Evolutionary conservation across 108 stramenopile genomes (phyloP).

Genomic region (Cyclotella choctawhatcheeana): DNA sequence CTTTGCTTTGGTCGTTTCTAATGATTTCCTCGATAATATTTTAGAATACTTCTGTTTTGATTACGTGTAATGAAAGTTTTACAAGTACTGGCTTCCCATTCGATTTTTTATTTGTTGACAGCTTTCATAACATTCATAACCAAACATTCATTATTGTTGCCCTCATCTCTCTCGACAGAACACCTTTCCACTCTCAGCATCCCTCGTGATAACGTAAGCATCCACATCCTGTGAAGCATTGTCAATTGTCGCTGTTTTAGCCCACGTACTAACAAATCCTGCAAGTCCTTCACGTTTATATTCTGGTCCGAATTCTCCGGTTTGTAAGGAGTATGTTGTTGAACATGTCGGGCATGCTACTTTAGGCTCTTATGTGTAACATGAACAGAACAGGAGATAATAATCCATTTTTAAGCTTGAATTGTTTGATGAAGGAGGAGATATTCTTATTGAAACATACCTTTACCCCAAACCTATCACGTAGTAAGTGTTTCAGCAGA

Average conservation of each 20-base stretch:
- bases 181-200: constrained; percentile 70
- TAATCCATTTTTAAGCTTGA: background rate
- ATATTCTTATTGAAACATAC: too few species aligned
- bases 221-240: constrained; percentile 58
- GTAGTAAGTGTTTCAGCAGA: background rate
- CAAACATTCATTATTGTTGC: background rate
- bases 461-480: constrained; percentile 31
- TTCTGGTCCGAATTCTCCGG: constrained; percentile 78
- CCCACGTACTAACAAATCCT: constrained; percentile 74
- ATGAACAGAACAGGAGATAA: background rate
- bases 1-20: too few species aligned
- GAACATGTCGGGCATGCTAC: constrained; percentile 85
- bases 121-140: too few species aligned
- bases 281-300: constrained; percentile 75
- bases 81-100: too few species aligned
- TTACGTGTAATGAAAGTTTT: too few species aligned
- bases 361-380: constrained; percentile 51
- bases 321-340: constrained; percentile 67
- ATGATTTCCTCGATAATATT: too few species aligned
- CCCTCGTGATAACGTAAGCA: constrained; percentile 68
- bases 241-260: constrained; percentile 72
- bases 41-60: too few species aligned
- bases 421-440: too few species aligned
- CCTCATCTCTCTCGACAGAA: constrained; percentile 63
- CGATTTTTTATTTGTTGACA: too few species aligned